phyloP scores from a whole-genome alignment of 768 basidiomycete genomes.

The Lactifluus subvellereus region DNA sequence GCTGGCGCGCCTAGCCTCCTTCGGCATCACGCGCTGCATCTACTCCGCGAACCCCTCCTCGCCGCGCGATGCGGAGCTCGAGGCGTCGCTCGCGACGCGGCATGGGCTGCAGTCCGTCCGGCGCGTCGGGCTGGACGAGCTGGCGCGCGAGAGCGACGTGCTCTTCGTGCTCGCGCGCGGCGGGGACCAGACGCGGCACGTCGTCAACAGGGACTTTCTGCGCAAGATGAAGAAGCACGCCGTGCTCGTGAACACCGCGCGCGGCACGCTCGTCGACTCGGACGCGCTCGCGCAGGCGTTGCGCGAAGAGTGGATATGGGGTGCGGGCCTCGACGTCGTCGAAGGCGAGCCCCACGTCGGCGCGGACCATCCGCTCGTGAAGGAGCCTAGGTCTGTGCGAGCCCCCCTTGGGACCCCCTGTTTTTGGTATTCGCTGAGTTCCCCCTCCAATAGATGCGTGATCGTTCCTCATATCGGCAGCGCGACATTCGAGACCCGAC shows the following conservation, averaged over 20 bases:
- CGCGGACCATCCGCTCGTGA: slow-evolving; percentile 72
- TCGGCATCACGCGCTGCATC: slow-evolving; percentile 70
- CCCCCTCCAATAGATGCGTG: slow-evolving; percentile 49
- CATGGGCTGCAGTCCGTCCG: slow-evolving; percentile 37
- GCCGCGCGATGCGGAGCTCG: slow-evolving; percentile 35
- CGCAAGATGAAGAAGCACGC: slow-evolving; percentile 78
- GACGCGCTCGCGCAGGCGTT: slow-evolving; percentile 82
- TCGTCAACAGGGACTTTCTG: slow-evolving; percentile 69
- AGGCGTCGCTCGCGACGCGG: slow-evolving; percentile 32
- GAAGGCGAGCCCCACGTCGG: slow-evolving; percentile 82
- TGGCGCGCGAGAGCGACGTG: slow-evolving; percentile 78
- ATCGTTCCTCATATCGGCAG: slow-evolving; percentile 90
- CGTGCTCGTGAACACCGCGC: slow-evolving; percentile 77
- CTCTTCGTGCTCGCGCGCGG: slow-evolving; percentile 81
- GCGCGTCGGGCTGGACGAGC: slow-evolving; percentile 55
- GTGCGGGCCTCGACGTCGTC: slow-evolving; percentile 90
- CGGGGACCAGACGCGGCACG: slow-evolving; percentile 59
- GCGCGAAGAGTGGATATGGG: slow-evolving; percentile 75
- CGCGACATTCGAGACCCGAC: slow-evolving; percentile 79
- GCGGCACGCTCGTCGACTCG: slow-evolving; percentile 88
- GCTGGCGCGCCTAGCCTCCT: slow-evolving; percentile 70
- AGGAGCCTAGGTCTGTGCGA: slow-evolving; percentile 56
- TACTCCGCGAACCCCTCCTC: slow-evolving; percentile 60
- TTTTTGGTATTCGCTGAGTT: neutral
- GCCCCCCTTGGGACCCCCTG: neutral